Evolutionary conservation across 2,329 filamentous ascomycete species (phyloP), one percentile per base, ranked within the genome.

Genomic region (Cercospora sp.): DNA sequence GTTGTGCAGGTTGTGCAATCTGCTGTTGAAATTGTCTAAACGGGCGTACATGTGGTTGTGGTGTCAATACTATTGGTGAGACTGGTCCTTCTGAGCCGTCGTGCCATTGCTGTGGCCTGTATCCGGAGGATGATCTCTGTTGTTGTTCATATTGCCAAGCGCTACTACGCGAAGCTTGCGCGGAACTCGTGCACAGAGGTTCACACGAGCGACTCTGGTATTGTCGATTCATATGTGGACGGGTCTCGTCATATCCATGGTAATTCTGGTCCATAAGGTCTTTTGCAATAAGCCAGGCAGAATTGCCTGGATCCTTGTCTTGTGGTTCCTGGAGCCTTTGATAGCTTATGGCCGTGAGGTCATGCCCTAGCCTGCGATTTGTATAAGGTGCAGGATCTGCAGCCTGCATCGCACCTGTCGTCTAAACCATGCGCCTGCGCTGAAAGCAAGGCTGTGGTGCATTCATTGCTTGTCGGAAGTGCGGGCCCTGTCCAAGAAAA

Each of bases 131-230:
- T 26, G 71, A 53, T 13, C 70, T 62, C 53, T 72, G 61, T 70
- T 73, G 72, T 65, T 75, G 72, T n/a, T 62, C 68, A 53, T 72
- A 69, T 45, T 72, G 70, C 23, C 71, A 64, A 18, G 72, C 20
- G 20, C 26, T 20, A 10, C 13, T 20, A 7, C 30, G 31, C n/a
- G 60, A 20, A 30, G 36, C 23, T 18, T 33, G 42, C 48, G 26
- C 18, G 3, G 61, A 23, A 31, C n/a, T 55, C 7, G 20, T 63
- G 30, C 13, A 55, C n/a, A 53, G 13, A 20, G 42, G 61, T 26
- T 53, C 61, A 31, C 61, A 36, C 16, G 45, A 36, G n/a, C 33
- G 62, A 26, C 31, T 58, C 48, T 64, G 62, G 30, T 55, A 36
- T 59, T 36, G 51, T 58, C 62, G 30, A n/a, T 26, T 64, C 20